Conservation (phyloP, 2,329 filamentous ascomycete species). For the Epicoccum sorghinum region DNA sequence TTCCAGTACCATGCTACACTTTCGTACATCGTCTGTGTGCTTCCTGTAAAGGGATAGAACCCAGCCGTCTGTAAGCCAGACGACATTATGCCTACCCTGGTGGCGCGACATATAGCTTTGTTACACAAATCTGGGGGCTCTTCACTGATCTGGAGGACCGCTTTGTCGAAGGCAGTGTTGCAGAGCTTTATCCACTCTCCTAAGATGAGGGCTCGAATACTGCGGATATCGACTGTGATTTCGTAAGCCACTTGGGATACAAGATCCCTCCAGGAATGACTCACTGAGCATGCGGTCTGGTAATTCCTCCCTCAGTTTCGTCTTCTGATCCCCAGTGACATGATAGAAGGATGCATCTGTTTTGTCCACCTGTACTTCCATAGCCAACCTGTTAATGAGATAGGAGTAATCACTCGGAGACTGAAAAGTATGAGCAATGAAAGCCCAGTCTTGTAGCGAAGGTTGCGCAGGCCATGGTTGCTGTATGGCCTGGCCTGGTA, state of each 20-base stretch:
- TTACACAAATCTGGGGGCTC: not conserved
- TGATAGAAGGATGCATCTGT: not conserved
- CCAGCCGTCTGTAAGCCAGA: not conserved
- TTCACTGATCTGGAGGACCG: not conserved
- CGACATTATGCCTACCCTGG: not conserved
- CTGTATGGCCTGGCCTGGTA: no score
- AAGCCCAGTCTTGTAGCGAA: not conserved
- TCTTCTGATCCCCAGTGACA: not conserved
- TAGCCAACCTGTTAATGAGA: not conserved
- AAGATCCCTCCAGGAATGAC: not conserved
- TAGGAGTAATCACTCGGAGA: not conserved
- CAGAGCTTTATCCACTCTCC: not conserved
- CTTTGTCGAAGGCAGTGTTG: not conserved
- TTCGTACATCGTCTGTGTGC: not conserved
- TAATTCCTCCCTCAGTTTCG: not conserved
- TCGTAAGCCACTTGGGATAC: not conserved
- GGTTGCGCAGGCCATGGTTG: not conserved
- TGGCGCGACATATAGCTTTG: not conserved
- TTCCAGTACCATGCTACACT: constrained; percentile 2
- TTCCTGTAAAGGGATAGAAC: not conserved
- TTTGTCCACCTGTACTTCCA: not conserved
- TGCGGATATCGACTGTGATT: not conserved
- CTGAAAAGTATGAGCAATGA: not conserved
- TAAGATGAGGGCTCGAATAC: not conserved
- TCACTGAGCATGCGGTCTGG: not conserved